These are phyloP conservation scores for Achlya hypogyna DNA, from an alignment of 352 stramenopile genomes.

Conservation along the genomic window DNA sequence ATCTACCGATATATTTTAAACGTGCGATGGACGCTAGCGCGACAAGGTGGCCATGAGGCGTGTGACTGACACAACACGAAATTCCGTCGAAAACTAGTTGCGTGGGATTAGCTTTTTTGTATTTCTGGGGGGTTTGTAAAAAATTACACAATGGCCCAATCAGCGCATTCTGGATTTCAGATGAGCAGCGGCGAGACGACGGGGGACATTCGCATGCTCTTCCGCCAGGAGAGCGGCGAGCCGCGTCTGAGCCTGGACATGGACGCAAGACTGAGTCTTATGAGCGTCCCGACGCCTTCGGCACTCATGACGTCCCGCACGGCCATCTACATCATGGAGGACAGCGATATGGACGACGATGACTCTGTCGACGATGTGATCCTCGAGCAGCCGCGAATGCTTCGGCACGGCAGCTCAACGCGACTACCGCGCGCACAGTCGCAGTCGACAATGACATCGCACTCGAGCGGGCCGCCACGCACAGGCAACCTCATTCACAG, in stretches of 20 bases:
- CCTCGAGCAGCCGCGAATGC: neutral
- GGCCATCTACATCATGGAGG: constrained; percentile 19
- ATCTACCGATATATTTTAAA: no score
- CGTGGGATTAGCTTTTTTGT: no score
- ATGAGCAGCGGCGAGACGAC: no score
- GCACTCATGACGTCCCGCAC: neutral
- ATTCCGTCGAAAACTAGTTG: no score
- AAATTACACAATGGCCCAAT: no score
- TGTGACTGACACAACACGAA: no score
- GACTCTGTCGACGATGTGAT: neutral
- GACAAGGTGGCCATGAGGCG: no score
- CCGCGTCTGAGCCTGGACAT: neutral
- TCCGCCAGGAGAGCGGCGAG: constrained; percentile 5
- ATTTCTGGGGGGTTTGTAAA: no score
- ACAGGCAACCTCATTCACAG: constrained; percentile 24
- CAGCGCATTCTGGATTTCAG: no score
- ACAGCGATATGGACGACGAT: constrained; percentile 19
- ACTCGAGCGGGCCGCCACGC: neutral
- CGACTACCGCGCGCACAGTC: neutral
- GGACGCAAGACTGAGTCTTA: neutral
- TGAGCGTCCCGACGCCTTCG: neutral
- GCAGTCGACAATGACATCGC: neutral
- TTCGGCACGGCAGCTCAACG: neutral
- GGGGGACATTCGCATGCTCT: constrained; percentile 12
- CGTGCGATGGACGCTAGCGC: no score